Percentiles rank a stretch among this genome's conserved stretches.
Evolutionary conservation across 768 basidiomycete species (phyloP).

Genomic region (Lentinula sp.): DNA sequence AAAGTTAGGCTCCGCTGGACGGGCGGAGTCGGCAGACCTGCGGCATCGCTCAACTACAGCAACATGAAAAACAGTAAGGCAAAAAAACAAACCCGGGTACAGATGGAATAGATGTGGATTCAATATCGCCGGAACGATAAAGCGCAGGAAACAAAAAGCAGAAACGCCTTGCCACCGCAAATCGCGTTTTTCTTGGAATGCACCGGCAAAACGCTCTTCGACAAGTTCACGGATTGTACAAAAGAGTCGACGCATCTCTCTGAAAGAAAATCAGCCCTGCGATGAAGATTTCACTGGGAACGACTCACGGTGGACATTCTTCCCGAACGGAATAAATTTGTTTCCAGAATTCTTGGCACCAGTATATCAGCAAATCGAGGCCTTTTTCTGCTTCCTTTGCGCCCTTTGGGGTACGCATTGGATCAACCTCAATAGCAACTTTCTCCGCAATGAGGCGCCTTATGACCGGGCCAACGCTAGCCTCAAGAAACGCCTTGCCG

Average conservation of each 20-base stretch:
- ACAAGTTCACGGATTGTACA: slow-evolving; percentile 66
- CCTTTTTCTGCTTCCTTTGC: slow-evolving; percentile 53
- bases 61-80: neutral
- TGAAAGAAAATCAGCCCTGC: slow-evolving; percentile 19
- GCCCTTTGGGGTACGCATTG: slow-evolving; percentile 56
- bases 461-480: slow-evolving; percentile 67
- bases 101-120: slow-evolving; percentile 82
- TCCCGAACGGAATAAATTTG: slow-evolving; percentile 69
- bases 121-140: slow-evolving; percentile 87
- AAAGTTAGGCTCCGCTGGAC: slow-evolving; percentile 79
- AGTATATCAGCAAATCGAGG: slow-evolving; percentile 62
- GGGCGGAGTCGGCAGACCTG: slow-evolving; percentile 60
- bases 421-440: slow-evolving; percentile 79
- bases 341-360: slow-evolving; percentile 79
- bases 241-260: slow-evolving; percentile 71
- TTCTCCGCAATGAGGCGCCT: slow-evolving; percentile 67
- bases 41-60: slow-evolving; percentile 6
- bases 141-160: slow-evolving; percentile 85
- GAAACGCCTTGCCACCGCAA: slow-evolving; percentile 80
- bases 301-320: slow-evolving; percentile 69
- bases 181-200: slow-evolving; percentile 38
- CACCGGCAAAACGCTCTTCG: slow-evolving; percentile 51
- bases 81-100: slow-evolving; percentile 48
- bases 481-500: slow-evolving; percentile 75
- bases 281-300: neutral